Evolutionary conservation across 176 grass and related monocot species (phyloP).

Genomic region (Ensete ventricosum): DNA sequence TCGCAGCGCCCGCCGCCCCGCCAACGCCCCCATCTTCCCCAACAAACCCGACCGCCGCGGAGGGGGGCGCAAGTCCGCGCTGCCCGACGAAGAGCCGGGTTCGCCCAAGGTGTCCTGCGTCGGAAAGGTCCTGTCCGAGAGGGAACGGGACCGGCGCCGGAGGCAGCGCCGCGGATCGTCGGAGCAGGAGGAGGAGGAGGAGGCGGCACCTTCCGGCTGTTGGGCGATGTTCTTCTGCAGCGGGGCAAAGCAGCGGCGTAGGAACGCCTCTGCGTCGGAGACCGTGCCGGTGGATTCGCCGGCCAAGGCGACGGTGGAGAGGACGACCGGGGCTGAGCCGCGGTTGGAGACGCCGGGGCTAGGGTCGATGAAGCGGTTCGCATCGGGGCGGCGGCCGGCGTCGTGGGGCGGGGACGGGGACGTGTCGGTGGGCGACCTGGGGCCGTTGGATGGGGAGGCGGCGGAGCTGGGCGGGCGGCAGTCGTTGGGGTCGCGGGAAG

Average conservation of each 20-base stretch:
- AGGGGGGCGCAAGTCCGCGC: conserved; percentile 39
- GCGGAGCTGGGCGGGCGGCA: not conserved
- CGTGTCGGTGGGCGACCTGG: not conserved
- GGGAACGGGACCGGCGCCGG: conserved; percentile 23
- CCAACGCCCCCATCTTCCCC: conserved; percentile 42
- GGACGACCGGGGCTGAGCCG: not conserved
- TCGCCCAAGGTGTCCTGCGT: conserved; percentile 93
- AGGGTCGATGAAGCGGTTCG: conserved; percentile 47
- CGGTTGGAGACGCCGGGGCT: conserved; percentile 24
- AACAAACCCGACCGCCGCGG: conserved; percentile 31
- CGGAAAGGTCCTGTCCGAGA: conserved; percentile 69
- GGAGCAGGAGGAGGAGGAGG: conserved; percentile 8
- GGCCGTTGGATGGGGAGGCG: not conserved
- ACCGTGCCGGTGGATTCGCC: not conserved
- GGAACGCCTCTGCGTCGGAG: not conserved
- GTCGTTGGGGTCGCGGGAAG: conserved; percentile 6
- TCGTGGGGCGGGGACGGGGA: conserved; percentile 37
- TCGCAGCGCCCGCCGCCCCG: conserved; percentile 22
- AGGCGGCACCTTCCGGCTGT: conserved; percentile 23
- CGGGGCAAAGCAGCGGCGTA: conserved; percentile 4
- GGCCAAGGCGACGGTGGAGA: not conserved
- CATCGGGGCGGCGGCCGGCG: conserved; percentile 45
- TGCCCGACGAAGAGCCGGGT: conserved; percentile 44
- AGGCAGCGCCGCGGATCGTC: not conserved
- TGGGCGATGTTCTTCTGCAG: conserved; percentile 34